Evolutionary conservation across 805 yeast species (phyloP).

Genomic region (Starmerella stigmatis): DNA sequence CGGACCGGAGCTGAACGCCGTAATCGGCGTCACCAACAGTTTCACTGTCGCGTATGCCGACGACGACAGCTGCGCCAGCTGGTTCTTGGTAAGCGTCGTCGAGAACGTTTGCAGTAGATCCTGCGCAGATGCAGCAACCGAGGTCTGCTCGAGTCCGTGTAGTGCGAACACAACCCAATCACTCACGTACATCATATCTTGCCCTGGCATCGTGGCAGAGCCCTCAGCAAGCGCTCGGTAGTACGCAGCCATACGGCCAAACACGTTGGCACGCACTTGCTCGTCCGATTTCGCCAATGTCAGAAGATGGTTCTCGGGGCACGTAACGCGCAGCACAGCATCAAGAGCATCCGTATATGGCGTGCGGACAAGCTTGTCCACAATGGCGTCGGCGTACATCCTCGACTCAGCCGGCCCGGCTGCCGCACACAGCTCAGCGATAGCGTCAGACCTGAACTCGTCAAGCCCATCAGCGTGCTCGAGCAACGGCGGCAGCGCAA

Average conservation of each 20-base stretch:
- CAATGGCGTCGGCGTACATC: slow-evolving; percentile 53
- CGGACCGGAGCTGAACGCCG: slow-evolving; percentile 52
- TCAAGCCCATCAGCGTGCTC: slow-evolving; percentile 24
- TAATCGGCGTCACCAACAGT: slow-evolving; percentile 52
- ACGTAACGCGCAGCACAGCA: slow-evolving; percentile 52
- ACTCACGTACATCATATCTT: slow-evolving; percentile 50
- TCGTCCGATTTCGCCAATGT: slow-evolving; percentile 70
- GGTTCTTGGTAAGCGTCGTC: slow-evolving; percentile 61
- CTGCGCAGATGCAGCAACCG: slow-evolving; percentile 43
- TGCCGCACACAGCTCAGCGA: slow-evolving; percentile 23
- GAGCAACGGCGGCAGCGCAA: slow-evolving; percentile 74
- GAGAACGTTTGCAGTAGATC: slow-evolving; percentile 47
- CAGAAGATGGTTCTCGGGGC: slow-evolving; percentile 46
- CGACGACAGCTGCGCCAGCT: slow-evolving; percentile 62
- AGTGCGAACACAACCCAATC: slow-evolving; percentile 69
- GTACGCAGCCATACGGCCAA: slow-evolving; percentile 58
- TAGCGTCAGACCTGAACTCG: slow-evolving; percentile 55
- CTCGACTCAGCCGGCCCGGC: slow-evolving; percentile 31
- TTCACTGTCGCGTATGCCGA: slow-evolving; percentile 71
- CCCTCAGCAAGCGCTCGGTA: slow-evolving; percentile 37
- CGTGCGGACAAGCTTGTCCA: slow-evolving; percentile 53
- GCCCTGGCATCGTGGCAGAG: background rate
- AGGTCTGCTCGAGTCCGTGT: slow-evolving; percentile 37
- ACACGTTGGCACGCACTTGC: slow-evolving; percentile 37
- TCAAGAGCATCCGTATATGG: slow-evolving; percentile 40